Evolutionary conservation across 2,329 filamentous ascomycete species (phyloP).

Genomic region (Botryotinia narcissicola): DNA sequence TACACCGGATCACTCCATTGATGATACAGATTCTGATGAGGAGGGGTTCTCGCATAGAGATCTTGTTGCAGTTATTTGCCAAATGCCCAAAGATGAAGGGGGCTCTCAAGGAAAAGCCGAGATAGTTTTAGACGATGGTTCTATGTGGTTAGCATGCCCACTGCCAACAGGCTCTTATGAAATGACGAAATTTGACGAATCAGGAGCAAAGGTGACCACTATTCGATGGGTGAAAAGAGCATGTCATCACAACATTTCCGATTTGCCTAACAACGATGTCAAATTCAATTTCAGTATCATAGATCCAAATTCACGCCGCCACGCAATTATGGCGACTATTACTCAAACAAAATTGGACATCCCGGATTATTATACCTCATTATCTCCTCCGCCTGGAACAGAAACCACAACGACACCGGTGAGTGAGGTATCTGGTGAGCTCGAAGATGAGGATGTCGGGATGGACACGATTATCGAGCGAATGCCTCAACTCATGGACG

Average conservation of each 20-base stretch:
- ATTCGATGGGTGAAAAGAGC: slow-evolving; percentile 66
- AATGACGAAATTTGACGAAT: slow-evolving; percentile 54
- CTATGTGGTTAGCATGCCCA: slow-evolving; percentile 54
- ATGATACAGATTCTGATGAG: slow-evolving; percentile 51
- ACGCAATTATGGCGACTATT: slow-evolving; percentile 72
- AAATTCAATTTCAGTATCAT: slow-evolving; percentile 78
- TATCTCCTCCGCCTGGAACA: slow-evolving; percentile 50
- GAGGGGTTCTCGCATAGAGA: slow-evolving; percentile 50
- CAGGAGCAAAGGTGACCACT: slow-evolving; percentile 54
- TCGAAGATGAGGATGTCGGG: slow-evolving; percentile 10
- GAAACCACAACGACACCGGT: slow-evolving; percentile 41
- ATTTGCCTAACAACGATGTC: slow-evolving; percentile 41
- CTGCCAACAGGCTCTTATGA: slow-evolving; percentile 61
- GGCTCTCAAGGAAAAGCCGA: slow-evolving; percentile 46
- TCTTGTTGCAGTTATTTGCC: slow-evolving; percentile 68
- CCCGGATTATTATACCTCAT: slow-evolving; percentile 62
- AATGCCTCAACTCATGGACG: slow-evolving; percentile 43
- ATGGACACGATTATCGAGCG: slow-evolving; percentile 36
- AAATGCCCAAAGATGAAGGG: slow-evolving; percentile 53
- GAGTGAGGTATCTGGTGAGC: slow-evolving; percentile 22
- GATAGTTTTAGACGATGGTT: slow-evolving; percentile 64
- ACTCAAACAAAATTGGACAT: slow-evolving; percentile 64
- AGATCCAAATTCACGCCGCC: slow-evolving; percentile 63
- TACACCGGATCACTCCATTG: slow-evolving; percentile 47
- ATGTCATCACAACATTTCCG: slow-evolving; percentile 39